Percentiles rank a stretch among this genome's conserved stretches.
These are phyloP conservation scores for Saccharomycopsis amapae DNA, from an alignment of 805 yeast genomes.

Conservation along the genomic window DNA sequence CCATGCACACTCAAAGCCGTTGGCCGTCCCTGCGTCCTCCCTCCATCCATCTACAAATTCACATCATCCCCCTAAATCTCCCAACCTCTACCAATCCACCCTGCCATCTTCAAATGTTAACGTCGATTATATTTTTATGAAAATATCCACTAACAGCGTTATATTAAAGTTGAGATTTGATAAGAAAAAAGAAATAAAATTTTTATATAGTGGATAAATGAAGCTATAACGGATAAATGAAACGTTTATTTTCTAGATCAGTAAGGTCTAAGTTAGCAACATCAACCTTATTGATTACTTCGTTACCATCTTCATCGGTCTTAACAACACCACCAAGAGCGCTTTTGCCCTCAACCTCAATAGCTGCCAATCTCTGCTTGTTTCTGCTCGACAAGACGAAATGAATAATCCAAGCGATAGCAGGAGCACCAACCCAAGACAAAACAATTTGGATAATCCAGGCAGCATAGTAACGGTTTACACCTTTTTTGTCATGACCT, in stretches of 20 bases:
- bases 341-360: conserved; percentile 1
- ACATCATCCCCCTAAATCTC: too few species aligned
- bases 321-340: conserved; percentile 22
- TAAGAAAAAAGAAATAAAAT: too few species aligned
- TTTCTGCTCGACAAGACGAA: conserved; percentile 35
- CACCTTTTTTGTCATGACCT: too few species aligned
- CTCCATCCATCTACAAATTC: too few species aligned
- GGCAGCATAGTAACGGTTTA: conserved; percentile 38
- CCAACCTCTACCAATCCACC: too few species aligned
- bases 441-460: conserved; percentile 44
- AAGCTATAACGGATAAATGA: conserved; percentile 45
- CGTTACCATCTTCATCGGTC: conserved; percentile 9
- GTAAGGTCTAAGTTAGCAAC: conserved; percentile 47
- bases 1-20: too few species aligned
- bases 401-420: conserved; percentile 32
- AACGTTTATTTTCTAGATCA: conserved; percentile 43
- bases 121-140: too few species aligned
- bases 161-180: too few species aligned
- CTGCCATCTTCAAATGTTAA: too few species aligned
- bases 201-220: too few species aligned
- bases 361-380: conserved; percentile 25
- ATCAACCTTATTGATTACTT: conserved; percentile 28
- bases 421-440: conserved; percentile 34
- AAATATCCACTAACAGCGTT: too few species aligned
- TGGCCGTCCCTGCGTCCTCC: too few species aligned